phyloP scores from a whole-genome alignment of 2,329 filamentous ascomycete genomes.

The Blastomyces parvus region DNA sequence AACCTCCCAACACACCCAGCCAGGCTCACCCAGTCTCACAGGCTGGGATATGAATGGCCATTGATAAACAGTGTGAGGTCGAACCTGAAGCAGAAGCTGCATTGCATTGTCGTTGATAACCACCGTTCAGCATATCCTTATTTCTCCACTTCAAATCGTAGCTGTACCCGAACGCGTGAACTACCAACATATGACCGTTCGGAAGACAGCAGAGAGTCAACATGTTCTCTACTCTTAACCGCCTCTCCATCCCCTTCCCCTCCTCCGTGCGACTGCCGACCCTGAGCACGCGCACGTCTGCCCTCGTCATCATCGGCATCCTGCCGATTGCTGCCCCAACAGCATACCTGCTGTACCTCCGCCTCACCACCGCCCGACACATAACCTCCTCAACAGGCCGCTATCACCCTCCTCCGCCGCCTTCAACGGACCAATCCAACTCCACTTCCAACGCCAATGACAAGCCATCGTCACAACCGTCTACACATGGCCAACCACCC shows the following conservation, averaged over 20 bases:
- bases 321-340: conserved; percentile 17
- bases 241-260: background rate
- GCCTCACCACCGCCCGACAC: conserved; percentile 9
- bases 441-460: background rate
- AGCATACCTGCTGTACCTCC: conserved; percentile 16
- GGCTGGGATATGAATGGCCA: background rate
- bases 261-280: background rate
- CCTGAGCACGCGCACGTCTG: background rate
- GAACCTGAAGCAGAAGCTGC: background rate
- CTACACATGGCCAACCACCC: background rate
- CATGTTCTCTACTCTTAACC: background rate
- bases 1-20: background rate
- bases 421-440: background rate
- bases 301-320: conserved; percentile 9
- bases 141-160: background rate
- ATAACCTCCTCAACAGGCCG: background rate
- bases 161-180: background rate
- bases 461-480: background rate
- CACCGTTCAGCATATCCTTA: background rate
- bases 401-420: background rate
- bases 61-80: no score
- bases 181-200: background rate
- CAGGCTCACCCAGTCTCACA: no score
- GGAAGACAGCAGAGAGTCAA: background rate
- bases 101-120: background rate